Evolutionary conservation across 345 rosid genomes (phyloP), one percentile per base, ranked within the genome.

Genomic region (Aquilaria malaccensis): DNA sequence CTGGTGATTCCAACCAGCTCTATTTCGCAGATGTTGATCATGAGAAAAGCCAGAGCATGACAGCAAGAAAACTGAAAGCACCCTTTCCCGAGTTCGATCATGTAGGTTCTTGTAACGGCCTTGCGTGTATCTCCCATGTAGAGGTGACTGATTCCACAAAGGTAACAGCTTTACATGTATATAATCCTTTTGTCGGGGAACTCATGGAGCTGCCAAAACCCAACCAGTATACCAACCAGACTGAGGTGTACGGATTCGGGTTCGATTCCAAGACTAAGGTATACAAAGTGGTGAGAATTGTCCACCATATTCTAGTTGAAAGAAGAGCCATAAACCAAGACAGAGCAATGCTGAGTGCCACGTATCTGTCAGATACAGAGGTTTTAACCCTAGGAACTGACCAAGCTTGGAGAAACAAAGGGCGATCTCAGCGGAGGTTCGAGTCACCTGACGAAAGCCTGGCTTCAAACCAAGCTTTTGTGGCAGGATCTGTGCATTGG

Each of bases 401-500:
- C 43, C 43, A 14, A 29, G 29, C 15, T 7, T 52, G 55, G 55
- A 13, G 55, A 52, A 12, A 52, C 29, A 14, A 52, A 52, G 43
- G 43, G 7, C 7, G 7, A 4, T 37, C 43, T 37, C 7, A 37
- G 43, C 43, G 7, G 43, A 37, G 1, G 43, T 37, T 37, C 7
- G 43, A 52, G 29, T 52, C 10, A 2, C 9, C 55, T 1, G 29
- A 52, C 15, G 4, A 2, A 1, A 29, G 29, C 3, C 29, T 52
- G 22, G 29, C 10, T 12, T 14, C 29, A 13, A 7, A 14, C 9
- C 29, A 52, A 9, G 55, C 55, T 52, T n/a, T 52, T 7, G 55
- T 52, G 55, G 55, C 12, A 14, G 55, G 55, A 52, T 52, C 22
- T 13, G 10, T 52, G 6, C 55, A 52, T 52, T 52, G 55, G 55